phyloP scores from a whole-genome alignment of 1,284 basidiomycete genomes.

The Thecaphora frezii region DNA sequence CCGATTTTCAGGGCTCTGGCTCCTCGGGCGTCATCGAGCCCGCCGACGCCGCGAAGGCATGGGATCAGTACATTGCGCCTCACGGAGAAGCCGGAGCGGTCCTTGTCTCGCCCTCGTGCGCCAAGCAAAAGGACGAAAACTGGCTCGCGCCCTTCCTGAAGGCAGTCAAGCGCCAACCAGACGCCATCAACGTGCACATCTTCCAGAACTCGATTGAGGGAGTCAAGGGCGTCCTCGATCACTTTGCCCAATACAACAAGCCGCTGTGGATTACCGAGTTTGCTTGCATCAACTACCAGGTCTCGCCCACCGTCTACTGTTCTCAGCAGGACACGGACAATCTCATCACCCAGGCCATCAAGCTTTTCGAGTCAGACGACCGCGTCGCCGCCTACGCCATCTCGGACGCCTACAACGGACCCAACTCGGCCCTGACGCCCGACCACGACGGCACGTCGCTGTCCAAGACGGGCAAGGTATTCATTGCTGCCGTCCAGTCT shows the following conservation, averaged over 20 bases:
- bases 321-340: slow-evolving; percentile 28
- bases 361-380: slow-evolving; percentile 36
- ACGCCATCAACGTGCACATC: slow-evolving; percentile 49
- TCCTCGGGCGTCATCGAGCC: slow-evolving; percentile 32
- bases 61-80: slow-evolving; percentile 41
- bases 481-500: slow-evolving; percentile 19
- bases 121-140: slow-evolving; percentile 44
- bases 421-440: slow-evolving; percentile 23
- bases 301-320: slow-evolving; percentile 27
- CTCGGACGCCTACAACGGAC: slow-evolving; percentile 43
- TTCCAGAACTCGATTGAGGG: slow-evolving; percentile 45
- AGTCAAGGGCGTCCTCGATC: slow-evolving; percentile 37
- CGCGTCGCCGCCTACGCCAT: slow-evolving; percentile 40
- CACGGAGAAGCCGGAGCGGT: slow-evolving; percentile 33
- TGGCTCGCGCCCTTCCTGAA: slow-evolving; percentile 36
- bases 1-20: slow-evolving; percentile 38
- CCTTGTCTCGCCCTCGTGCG: slow-evolving; percentile 42
- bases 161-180: slow-evolving; percentile 35
- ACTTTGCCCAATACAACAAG: slow-evolving; percentile 39
- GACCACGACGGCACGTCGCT: slow-evolving; percentile 28
- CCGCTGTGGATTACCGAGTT: slow-evolving; percentile 48
- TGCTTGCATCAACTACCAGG: slow-evolving; percentile 42
- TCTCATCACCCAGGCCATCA: slow-evolving; percentile 30
- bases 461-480: slow-evolving; percentile 24
- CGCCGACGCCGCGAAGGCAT: slow-evolving; percentile 25